Evolutionary conservation across 2,329 filamentous ascomycete genomes (phyloP), one percentile per base, ranked within the genome.

Genomic region (Aureobasidium sp.): DNA sequence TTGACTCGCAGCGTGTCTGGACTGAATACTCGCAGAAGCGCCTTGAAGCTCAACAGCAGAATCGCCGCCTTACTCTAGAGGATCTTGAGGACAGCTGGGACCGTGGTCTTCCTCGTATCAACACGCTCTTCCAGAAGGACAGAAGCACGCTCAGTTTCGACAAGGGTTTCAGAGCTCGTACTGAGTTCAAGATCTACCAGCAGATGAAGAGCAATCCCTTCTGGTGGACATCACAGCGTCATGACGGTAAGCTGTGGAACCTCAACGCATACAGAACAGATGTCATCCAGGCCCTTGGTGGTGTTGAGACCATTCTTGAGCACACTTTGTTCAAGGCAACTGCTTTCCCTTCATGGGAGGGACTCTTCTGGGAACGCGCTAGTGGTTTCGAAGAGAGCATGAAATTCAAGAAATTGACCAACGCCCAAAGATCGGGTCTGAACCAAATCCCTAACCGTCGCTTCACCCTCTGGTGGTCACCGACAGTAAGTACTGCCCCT

Each of bases 341-440:
- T 0, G 94, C 92, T 6, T 97, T 99, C 73, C 90, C 92, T 2
- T 94, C 89, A 0, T 99, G 94, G 94, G 94, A 99, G 74, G 94
- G 94, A 67, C 81, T 96, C 3, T 97, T 96, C 71, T 96, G 92
- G 89, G 76, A 71, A 69, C 72, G 70, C 51, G 69, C 78, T 4
- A 75, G 24, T 4, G 59, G 60, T 20, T 56, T 56, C 29, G 60
- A 56, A 66, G 78, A 81, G 64, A 79, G 75, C 0, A 97, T 99
- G 94, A 96, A 97, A 67, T 99, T 97, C 82, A 99, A 99, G 78
- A 99, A 99, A 75, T 80, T 99, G 64, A 99, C 94, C 0, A 99
- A 99, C 70, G 94, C 94, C 0, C 94, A 99, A 75, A 84, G 94
- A 69, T 96, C 90, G 24, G 94, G 94, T 91, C 76, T 99, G 34